These are phyloP conservation scores for Vitis hybrid DNA, from an alignment of 177 flowering plant genomes.

Conservation along the genomic window DNA sequence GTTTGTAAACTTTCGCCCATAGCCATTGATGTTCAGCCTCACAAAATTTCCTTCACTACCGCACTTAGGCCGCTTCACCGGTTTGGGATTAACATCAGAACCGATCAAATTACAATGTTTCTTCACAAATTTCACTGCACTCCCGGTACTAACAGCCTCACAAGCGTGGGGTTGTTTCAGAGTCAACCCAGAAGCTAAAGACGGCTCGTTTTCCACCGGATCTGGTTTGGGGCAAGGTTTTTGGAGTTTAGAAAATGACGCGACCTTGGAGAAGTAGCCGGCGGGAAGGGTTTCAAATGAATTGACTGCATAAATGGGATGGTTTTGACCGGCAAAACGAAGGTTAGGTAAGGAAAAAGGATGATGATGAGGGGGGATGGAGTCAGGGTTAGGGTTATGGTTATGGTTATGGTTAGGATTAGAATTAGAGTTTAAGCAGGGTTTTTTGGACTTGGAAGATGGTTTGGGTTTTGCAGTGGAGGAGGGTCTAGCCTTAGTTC, in stretches of 20 bases:
- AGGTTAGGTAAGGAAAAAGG: constrained; percentile 35
- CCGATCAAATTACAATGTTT: constrained; percentile 54
- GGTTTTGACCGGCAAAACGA: constrained; percentile 16
- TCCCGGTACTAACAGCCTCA: not conserved
- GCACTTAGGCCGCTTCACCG: constrained; percentile 42
- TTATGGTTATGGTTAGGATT: constrained; percentile 6
- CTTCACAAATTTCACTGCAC: constrained; percentile 15
- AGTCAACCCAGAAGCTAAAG: constrained; percentile 5
- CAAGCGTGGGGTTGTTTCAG: not conserved
- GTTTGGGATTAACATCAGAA: constrained; percentile 13
- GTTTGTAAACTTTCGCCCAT: constrained; percentile 48
- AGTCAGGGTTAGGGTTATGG: constrained; percentile 6
- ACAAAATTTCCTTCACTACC: constrained; percentile 80
- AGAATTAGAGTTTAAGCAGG: constrained; percentile 9
- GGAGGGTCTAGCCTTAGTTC: constrained; percentile 19
- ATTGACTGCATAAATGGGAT: constrained; percentile 11
- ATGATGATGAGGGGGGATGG: constrained; percentile 19
- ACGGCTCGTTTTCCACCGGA: constrained; percentile 17
- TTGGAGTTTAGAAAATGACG: constrained; percentile 50
- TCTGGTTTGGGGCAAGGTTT: constrained; percentile 33
- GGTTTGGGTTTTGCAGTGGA: constrained; percentile 24
- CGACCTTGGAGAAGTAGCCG: constrained; percentile 38
- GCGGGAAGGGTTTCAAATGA: constrained; percentile 39
- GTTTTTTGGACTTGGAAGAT: constrained; percentile 3
- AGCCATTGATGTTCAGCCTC: constrained; percentile 71